Evolutionary conservation across 345 rosid genomes (phyloP).

Genomic region (Syzygium grande): DNA sequence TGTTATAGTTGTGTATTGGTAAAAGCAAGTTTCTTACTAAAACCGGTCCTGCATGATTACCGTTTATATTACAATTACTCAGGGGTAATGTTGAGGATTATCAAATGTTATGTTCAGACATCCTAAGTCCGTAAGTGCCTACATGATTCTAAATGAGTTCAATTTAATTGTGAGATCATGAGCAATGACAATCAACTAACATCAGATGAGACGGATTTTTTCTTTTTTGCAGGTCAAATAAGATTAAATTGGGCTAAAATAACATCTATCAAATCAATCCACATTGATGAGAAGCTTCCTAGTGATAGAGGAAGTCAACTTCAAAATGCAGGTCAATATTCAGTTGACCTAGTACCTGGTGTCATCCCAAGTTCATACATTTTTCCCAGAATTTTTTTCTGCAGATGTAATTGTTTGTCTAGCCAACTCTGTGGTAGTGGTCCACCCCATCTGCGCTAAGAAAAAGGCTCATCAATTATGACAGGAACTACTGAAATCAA

Average conservation of each 20-base stretch:
- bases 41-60: neutral
- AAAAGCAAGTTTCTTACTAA: neutral
- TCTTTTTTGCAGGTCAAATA: neutral
- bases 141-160: neutral
- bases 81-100: neutral
- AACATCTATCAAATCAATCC: neutral
- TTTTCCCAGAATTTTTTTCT: slow-evolving; percentile 54
- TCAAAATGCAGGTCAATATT: neutral
- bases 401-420: slow-evolving; percentile 42
- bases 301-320: neutral
- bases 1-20: neutral
- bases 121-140: neutral
- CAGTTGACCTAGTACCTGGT: slow-evolving; percentile 32
- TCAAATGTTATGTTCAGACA: neutral
- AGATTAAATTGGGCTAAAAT: neutral
- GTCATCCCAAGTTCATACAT: slow-evolving; percentile 75
- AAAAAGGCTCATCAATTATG: neutral
- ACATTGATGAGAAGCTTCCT: neutral
- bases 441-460: slow-evolving; percentile 59
- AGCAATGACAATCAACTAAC: neutral
- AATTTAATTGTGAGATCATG: neutral
- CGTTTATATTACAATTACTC: neutral
- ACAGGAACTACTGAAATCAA: neutral
- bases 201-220: neutral
- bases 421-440: slow-evolving; percentile 68